Percentiles rank a stretch among this genome's conserved stretches.
Evolutionary conservation across 2,329 filamentous ascomycete species (phyloP).

Genomic region (Hortaea werneckii): DNA sequence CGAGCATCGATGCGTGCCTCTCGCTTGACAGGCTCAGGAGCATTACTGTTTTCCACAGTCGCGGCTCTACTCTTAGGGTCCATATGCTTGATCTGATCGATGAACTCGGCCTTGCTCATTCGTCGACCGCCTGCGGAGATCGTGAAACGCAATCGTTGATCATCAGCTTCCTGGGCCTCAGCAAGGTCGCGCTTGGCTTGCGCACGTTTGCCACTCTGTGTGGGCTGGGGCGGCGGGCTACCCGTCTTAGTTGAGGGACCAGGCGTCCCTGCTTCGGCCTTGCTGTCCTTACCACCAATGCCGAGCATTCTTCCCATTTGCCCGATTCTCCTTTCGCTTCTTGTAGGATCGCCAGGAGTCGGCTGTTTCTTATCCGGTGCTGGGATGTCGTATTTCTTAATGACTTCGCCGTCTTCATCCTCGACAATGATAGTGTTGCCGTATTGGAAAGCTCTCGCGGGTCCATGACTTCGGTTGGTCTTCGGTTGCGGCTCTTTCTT

Average conservation of each 20-base stretch:
- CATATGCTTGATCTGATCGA: constrained; percentile 61
- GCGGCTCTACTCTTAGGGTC: constrained; percentile 54
- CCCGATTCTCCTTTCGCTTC: constrained; percentile 34
- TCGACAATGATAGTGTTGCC: constrained; percentile 86
- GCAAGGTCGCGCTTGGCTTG: constrained; percentile 12
- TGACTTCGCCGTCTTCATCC: constrained; percentile 75
- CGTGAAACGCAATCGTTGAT: constrained; percentile 64
- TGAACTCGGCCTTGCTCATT: constrained; percentile 73
- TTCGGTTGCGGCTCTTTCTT: constrained; percentile 20
- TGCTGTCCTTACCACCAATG: constrained; percentile 21
- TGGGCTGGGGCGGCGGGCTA: constrained; percentile 8
- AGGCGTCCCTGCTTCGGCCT: constrained; percentile 15
- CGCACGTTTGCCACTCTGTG: constrained; percentile 1
- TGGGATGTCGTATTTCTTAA: constrained; percentile 73
- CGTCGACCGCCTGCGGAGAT: constrained; percentile 62
- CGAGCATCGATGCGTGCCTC: constrained; percentile 35
- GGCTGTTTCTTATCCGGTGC: constrained; percentile 33
- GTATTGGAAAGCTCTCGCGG: constrained; percentile 75
- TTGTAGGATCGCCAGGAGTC: constrained; percentile 10
- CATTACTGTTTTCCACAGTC: constrained; percentile 38
- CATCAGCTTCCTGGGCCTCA: constrained; percentile 46
- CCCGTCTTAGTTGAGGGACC: constrained; percentile 3
- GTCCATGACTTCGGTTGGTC: constrained; percentile 43
- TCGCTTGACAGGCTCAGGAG: constrained; percentile 37
- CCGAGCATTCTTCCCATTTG: constrained; percentile 48